A percentile compares a stretch with the other conserved stretches of the same genome.
These are phyloP conservation scores for Emergomyces orientalis DNA, from an alignment of 2,329 filamentous ascomycete species.

Conservation along the genomic window DNA sequence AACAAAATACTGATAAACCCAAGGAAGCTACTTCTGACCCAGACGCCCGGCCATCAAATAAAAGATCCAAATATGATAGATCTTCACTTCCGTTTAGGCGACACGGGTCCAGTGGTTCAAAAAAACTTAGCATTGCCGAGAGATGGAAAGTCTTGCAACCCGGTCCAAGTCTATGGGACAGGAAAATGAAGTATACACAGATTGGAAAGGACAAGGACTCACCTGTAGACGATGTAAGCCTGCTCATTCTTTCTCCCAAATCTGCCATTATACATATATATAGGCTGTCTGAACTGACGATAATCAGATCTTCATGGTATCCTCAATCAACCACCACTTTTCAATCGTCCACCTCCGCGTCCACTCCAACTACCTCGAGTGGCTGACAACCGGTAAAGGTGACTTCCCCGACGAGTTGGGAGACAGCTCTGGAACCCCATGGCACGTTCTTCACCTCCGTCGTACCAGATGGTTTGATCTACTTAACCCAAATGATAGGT, in stretches of 20 bases:
- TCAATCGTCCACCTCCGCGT: constrained; percentile 50
- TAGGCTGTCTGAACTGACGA: not conserved
- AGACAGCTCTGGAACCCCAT: constrained; percentile 29
- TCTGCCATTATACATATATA: constrained; percentile 5
- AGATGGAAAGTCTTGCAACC: constrained; percentile 47
- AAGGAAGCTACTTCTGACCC: constrained; percentile 19
- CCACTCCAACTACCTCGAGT: constrained; percentile 48
- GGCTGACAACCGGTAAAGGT: constrained; percentile 40
- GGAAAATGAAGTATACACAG: constrained; percentile 46
- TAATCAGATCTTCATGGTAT: constrained; percentile 50
- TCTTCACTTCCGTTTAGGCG: constrained; percentile 26
- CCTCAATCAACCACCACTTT: constrained; percentile 54
- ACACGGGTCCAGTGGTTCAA: constrained; percentile 26
- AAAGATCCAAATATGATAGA: constrained; percentile 31
- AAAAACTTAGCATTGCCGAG: constrained; percentile 39
- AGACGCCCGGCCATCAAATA: constrained; percentile 28
- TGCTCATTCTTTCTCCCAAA: not conserved
- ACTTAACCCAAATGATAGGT: constrained; percentile 44
- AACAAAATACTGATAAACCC: constrained; percentile 24
- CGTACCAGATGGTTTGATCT: constrained; percentile 53
- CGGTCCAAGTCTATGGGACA: constrained; percentile 47
- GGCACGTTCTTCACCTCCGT: constrained; percentile 45
- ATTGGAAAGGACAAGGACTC: constrained; percentile 44
- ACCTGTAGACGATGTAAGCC: constrained; percentile 47
- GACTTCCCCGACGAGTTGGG: constrained; percentile 16